Conservation (phyloP, 345 rosid species). For the Mercurialis annua region DNA sequence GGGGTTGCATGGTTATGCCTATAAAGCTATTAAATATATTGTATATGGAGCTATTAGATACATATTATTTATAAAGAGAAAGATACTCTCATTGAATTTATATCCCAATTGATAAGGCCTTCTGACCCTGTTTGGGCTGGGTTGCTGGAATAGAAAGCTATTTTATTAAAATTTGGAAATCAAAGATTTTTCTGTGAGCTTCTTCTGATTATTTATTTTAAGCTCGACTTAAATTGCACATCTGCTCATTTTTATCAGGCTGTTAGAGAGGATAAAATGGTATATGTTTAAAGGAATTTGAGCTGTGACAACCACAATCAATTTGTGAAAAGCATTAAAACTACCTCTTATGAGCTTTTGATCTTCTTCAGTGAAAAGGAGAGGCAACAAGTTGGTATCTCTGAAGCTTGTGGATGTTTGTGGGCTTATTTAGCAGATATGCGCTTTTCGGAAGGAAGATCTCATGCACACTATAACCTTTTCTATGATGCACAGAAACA, state of each 20-base stretch:
- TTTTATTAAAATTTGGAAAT: neutral
- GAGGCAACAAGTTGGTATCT: conserved; percentile 59
- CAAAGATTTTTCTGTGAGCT: neutral
- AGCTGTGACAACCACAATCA: neutral
- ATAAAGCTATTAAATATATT: no score
- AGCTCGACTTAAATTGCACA: neutral
- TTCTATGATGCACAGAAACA: conserved; percentile 67
- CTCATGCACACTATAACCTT: conserved; percentile 75
- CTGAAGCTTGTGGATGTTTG: conserved; percentile 78
- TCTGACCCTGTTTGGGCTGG: neutral
- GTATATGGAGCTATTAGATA: no score
- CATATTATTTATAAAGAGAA: no score
- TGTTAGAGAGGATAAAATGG: neutral
- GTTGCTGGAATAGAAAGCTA: neutral
- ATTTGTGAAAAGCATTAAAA: conserved; percentile 7
- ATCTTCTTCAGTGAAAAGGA: conserved; percentile 74
- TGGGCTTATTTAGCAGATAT: conserved; percentile 83
- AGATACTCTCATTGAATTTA: neutral
- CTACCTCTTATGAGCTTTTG: conserved; percentile 6
- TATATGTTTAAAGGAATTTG: no score
- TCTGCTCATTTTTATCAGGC: neutral
- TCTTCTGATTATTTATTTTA: neutral
- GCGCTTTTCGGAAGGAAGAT: conserved; percentile 54
- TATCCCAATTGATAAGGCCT: neutral
- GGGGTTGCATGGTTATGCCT: neutral